Base-by-base conservation (phyloP, 2,329 filamentous ascomycete genomes). In the Rachicladosporium sp. region DNA sequence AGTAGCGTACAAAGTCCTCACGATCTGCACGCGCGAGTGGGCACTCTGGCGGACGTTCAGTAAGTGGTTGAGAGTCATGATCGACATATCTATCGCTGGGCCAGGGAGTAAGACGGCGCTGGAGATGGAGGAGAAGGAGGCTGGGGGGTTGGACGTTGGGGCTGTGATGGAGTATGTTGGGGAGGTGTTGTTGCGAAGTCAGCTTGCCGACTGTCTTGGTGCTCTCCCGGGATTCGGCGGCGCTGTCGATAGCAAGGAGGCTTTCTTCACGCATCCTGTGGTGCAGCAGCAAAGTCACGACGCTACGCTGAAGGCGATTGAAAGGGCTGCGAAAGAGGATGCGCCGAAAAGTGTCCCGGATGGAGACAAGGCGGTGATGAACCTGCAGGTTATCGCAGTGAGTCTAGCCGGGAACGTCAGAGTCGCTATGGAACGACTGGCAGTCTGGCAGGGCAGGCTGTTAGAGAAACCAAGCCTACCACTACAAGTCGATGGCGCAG, bases 31-130 rank as follows among this genome's bases (percentile, higher is more conserved):
- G 54, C 76, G 82, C 40, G 89, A 96, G 59, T 72, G 89, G 10
- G 72, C 78, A 19, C 73, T 87, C 36, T 96, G 93, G 52, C 59
- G 66, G 2, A 71, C 76, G 4, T 96, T 95, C 55, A 88, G 84
- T 1, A 69, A 71, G 38, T 96, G 89, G 89, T 66, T 96, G 37
- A 77, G 80, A 29, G 74, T 86, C 51, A 79, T 88, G 52, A 89
- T 94, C 43, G 84, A 93, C 47, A 74, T 80, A 10, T 73, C 89
- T 34, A 75, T 76, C 4, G 76, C 80, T 55, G 63, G 82, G 49
- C 66, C 77, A 0, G 68, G 70, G 10, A 70, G 69, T 1, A 65
- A 71, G 35, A 67, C 67, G 11, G 64, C 69, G 6, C 78, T 86
- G 13, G 89, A 95, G 46, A 68, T 82, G 33, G 72, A 78, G 15